phyloP scores from a whole-genome alignment of 495 filamentous ascomycete species.

The Aspergillus asperescens region DNA sequence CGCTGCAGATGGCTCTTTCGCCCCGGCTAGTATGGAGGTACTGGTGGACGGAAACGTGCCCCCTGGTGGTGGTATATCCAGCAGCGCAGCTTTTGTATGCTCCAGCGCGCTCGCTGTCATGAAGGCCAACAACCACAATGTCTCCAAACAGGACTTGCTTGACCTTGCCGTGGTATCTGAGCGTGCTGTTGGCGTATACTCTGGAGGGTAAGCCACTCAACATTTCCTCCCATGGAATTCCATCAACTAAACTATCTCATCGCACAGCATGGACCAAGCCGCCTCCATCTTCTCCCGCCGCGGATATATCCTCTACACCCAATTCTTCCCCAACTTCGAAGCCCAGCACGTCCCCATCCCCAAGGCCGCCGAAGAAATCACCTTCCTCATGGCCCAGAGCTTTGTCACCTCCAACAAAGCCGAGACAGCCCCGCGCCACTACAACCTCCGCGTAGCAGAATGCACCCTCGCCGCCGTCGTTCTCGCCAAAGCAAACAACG shows the following conservation, averaged over 20 bases:
- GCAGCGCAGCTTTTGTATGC: constrained; percentile 90
- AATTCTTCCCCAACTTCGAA: constrained; percentile 74
- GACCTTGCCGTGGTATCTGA: constrained; percentile 93
- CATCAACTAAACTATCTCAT: background rate
- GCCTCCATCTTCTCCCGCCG: constrained; percentile 87
- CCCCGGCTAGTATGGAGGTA: constrained; percentile 76
- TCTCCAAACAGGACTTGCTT: constrained; percentile 84
- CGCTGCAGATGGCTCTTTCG: constrained; percentile 45
- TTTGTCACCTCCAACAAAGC: constrained; percentile 94
- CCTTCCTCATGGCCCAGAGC: constrained; percentile 89
- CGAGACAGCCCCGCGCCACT: constrained; percentile 84
- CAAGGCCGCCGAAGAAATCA: constrained; percentile 70
- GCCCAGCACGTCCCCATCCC: constrained; percentile 81
- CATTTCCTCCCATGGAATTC: background rate
- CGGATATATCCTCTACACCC: constrained; percentile 83
- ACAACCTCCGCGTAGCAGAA: constrained; percentile 95
- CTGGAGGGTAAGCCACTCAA: constrained; percentile 64
- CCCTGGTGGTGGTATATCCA: constrained; percentile 83
- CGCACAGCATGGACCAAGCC: constrained; percentile 90
- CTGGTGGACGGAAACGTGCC: constrained; percentile 90
- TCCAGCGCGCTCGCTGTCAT: constrained; percentile 84
- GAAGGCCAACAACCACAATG: constrained; percentile 75
- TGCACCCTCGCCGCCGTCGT: constrained; percentile 82
- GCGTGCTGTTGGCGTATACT: constrained; percentile 91
- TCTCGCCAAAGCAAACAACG: constrained; percentile 54